Conservation (phyloP, 768 basidiomycete species). For the Lactarius deliciosus region DNA sequence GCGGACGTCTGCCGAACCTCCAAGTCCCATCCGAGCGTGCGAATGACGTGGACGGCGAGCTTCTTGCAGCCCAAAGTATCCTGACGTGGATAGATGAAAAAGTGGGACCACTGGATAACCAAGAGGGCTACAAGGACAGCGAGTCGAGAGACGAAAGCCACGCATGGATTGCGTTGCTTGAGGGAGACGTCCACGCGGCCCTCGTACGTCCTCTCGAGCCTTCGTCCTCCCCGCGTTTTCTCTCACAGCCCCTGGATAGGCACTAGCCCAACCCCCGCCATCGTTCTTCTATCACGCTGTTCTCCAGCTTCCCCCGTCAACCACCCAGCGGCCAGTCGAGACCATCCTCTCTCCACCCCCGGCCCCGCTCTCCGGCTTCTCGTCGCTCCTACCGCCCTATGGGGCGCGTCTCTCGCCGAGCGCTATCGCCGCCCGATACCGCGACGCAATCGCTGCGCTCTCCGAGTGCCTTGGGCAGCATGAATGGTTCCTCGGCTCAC, state of each 20-base stretch:
- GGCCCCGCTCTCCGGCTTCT: conserved; percentile 67
- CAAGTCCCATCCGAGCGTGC: conserved; percentile 48
- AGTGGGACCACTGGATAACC: conserved; percentile 41
- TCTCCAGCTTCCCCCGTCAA: conserved; percentile 40
- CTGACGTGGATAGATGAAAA: conserved; percentile 70
- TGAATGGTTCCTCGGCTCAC: conserved; percentile 78
- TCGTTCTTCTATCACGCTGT: conserved; percentile 44
- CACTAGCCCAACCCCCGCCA: conserved; percentile 48
- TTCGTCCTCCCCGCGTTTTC: conserved; percentile 8
- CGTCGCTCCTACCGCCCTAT: conserved; percentile 58
- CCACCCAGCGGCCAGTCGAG: conserved; percentile 40
- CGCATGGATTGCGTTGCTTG: conserved; percentile 80
- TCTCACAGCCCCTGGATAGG: conserved; percentile 36
- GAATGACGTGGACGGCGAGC: conserved; percentile 42
- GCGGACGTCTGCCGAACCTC: conserved; percentile 66
- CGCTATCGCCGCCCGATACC: conserved; percentile 57
- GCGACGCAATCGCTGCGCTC: conserved; percentile 69
- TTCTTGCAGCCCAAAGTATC: conserved; percentile 67
- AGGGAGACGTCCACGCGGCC: conserved; percentile 74
- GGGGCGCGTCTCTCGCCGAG: conserved; percentile 55
- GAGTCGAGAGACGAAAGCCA: conserved; percentile 67
- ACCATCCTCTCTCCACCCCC: conserved; percentile 63
- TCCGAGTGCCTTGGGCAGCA: conserved; percentile 74
- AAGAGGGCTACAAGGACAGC: conserved; percentile 69
- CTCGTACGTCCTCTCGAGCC: conserved; percentile 44